Evolutionary conservation across 495 filamentous ascomycete genomes (phyloP).

Genomic region (Aspergillus wentii): DNA sequence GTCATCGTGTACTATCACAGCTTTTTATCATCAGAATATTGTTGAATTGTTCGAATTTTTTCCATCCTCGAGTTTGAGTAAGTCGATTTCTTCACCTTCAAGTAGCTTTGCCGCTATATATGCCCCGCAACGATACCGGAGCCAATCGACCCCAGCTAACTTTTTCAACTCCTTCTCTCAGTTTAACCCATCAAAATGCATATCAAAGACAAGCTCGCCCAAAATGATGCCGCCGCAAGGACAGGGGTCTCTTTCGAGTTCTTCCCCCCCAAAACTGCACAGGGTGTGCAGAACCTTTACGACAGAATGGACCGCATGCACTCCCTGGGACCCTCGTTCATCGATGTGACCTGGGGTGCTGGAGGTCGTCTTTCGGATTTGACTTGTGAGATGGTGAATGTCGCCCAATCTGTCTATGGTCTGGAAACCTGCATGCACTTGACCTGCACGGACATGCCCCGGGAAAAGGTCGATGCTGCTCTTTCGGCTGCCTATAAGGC

Average conservation of each 20-base stretch:
- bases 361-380: conserved; percentile 85
- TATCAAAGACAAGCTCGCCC: conserved; percentile 87
- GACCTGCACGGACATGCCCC: conserved; percentile 97
- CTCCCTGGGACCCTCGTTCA: conserved; percentile 83
- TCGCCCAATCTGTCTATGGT: conserved; percentile 93
- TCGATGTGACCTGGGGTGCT: conserved; percentile 98
- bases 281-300: conserved; percentile 98
- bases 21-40: too few species aligned
- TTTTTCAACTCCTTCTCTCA: too few species aligned
- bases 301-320: conserved; percentile 99
- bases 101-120: too few species aligned
- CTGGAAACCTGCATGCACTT: conserved; percentile 99
- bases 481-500: conserved; percentile 86
- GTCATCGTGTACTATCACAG: too few species aligned
- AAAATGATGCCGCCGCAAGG: conserved; percentile 66
- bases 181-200: conserved; percentile 54
- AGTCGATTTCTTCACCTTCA: too few species aligned
- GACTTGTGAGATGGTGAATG: conserved; percentile 96
- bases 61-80: too few species aligned
- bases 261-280: conserved; percentile 97
- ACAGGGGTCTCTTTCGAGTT: conserved; percentile 98
- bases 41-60: too few species aligned
- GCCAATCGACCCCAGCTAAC: too few species aligned
- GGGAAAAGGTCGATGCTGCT: conserved; percentile 83
- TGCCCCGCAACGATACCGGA: too few species aligned